phyloP scores from a whole-genome alignment of 2,329 filamentous ascomycete species.

The Cadophora malorum region DNA sequence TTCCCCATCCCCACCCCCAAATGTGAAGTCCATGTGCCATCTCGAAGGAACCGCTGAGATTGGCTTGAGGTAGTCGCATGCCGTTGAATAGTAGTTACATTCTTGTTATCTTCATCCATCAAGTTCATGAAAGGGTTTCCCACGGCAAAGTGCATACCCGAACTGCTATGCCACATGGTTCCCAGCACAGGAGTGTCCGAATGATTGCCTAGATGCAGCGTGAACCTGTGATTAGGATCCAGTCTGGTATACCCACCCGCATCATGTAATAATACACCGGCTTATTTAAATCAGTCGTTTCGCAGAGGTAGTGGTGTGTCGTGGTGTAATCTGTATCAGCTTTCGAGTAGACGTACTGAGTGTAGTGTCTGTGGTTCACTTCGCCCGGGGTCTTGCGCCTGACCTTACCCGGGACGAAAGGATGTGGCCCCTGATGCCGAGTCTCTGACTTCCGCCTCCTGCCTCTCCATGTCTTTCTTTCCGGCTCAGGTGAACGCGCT shows the following conservation, averaged over 20 bases:
- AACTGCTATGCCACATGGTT: conserved; percentile 19
- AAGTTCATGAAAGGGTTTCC: conserved; percentile 10
- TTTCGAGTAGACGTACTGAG: conserved; percentile 17
- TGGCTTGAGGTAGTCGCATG: conserved; percentile 21
- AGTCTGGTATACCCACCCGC: conserved; percentile 17
- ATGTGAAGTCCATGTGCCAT: conserved; percentile 21
- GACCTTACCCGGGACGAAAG: conserved; percentile 14
- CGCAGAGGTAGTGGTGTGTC: conserved; percentile 20
- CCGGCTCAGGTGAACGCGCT: not conserved
- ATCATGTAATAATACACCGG: conserved; percentile 21
- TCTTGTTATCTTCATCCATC: conserved; percentile 5
- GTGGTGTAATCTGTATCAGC: not conserved
- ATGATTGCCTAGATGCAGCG: conserved; percentile 15
- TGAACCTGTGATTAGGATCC: conserved; percentile 13
- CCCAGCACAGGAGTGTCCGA: conserved; percentile 8
- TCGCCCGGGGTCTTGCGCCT: conserved; percentile 6
- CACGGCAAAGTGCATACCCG: conserved; percentile 21
- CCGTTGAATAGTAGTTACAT: conserved; percentile 12
- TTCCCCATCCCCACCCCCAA: too few relatives aligned
- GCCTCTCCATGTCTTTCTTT: not conserved
- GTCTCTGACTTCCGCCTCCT: not conserved
- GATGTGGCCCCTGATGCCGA: conserved; percentile 13
- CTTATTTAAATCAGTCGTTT: conserved; percentile 7
- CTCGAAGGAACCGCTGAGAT: conserved; percentile 12
- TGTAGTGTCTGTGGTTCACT: conserved; percentile 8